Base-by-base conservation (phyloP, 129 eudicot species). In the Saposhnikovia divaricata region DNA sequence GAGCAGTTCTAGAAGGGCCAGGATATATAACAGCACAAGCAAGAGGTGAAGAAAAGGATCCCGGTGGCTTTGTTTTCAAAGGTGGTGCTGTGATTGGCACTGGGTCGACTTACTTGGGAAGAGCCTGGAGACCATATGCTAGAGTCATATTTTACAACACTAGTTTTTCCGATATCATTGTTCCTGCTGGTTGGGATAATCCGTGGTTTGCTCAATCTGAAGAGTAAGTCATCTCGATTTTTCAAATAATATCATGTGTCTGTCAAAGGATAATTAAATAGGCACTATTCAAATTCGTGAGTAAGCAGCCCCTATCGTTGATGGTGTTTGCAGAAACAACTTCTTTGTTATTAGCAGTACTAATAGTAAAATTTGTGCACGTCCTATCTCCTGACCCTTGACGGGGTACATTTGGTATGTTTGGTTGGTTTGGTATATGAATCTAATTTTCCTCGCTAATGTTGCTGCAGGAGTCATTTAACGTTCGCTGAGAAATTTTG, bases 21-120 rank as follows among this genome's bases (percentile, higher is more conserved):
- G 84, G 98, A 42, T 93, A 48, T 81, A 86, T 93, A 23, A 93
- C 98, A 5, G 96, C 98, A 53, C 96, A 91, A 53, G 88, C 85
- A 27, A 85, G 96, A 83, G 42, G 43, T 2, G 25, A n/a, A 18
- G 63, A 84, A 0, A 14, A 65, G 10, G 90, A 91, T 4, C 39
- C 75, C 0, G 83, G 78, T 10, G 98, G 98, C 3, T 93, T 93
- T 45, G 94, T 93, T 59, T 93, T 93, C 79, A 87, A 89, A 72
- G 63, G 82, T 9, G 87, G 98, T 80, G 68, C 75, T 3, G 81
- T 93, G 8, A 19, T 77, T 4, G 98, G 98, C 23, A 85, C 82
- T 44, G 96, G 94, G 21, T 77, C 70, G 25, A 51, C 90, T 8
- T 93, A 28, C 53, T 70, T 93, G 63, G 98, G 98, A 78, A 87